These are phyloP conservation scores for Macrolepiota dolichaula DNA, from an alignment of 768 basidiomycete species.

Conservation along the genomic window DNA sequence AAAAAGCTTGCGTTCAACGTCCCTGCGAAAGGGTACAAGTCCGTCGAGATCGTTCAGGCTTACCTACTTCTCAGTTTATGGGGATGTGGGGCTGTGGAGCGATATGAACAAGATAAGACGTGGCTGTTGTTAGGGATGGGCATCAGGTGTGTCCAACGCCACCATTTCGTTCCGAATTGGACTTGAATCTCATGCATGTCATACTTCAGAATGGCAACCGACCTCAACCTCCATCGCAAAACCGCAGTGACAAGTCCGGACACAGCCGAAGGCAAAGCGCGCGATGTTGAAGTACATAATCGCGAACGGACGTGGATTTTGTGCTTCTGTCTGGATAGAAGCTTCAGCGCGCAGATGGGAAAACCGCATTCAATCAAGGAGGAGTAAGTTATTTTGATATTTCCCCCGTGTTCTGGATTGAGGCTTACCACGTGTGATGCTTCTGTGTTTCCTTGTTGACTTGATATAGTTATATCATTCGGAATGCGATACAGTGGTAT, in stretches of 20 bases:
- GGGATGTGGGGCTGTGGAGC: conserved; percentile 93
- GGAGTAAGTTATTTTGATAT: conserved; percentile 61
- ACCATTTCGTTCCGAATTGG: not conserved
- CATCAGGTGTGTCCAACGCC: conserved; percentile 52
- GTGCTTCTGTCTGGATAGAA: conserved; percentile 84
- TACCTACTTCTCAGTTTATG: conserved; percentile 86
- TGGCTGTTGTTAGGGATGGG: conserved; percentile 89
- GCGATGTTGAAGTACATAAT: conserved; percentile 86
- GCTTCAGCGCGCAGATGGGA: conserved; percentile 93
- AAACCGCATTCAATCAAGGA: conserved; percentile 92
- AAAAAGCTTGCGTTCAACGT: conserved; percentile 87
- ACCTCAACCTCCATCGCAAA: conserved; percentile 93
- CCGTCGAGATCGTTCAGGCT: conserved; percentile 93
- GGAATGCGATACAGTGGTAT: conserved; percentile 77
- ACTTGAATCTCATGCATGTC: not conserved
- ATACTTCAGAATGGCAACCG: conserved; percentile 85
- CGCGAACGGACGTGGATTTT: conserved; percentile 93
- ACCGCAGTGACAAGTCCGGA: conserved; percentile 58
- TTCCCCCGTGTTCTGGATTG: not conserved
- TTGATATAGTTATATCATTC: conserved; percentile 71
- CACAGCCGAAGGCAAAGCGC: conserved; percentile 74
- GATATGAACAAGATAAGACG: conserved; percentile 95
- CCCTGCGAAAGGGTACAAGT: conserved; percentile 85
- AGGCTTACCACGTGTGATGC: conserved; percentile 5
- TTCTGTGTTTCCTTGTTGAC: conserved; percentile 12